A percentile compares a stretch with the other conserved stretches of the same genome.
phyloP scores from a whole-genome alignment of 495 filamentous ascomycete species.

The Lindgomyces ingoldianus region DNA sequence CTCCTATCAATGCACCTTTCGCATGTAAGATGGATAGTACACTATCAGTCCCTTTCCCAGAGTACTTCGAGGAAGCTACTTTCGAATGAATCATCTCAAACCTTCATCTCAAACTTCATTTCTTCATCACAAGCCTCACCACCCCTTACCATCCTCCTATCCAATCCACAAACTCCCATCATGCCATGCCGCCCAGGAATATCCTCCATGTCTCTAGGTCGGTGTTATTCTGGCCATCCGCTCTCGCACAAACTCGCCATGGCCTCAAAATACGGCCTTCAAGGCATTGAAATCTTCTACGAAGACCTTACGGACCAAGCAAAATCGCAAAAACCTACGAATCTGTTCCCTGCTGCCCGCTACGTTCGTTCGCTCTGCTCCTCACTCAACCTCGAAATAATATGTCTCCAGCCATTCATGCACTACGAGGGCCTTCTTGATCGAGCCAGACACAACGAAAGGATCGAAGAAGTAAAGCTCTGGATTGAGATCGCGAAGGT shows the following conservation, averaged over 20 bases:
- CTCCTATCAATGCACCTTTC: background rate
- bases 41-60: background rate
- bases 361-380: conserved; percentile 59
- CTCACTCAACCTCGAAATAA: conserved; percentile 59
- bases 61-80: background rate
- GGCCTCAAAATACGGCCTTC: conserved; percentile 64
- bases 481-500: conserved; percentile 70
- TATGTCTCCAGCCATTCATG: conserved; percentile 77
- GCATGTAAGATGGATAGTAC: background rate
- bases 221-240: conserved; percentile 58
- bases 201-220: conserved; percentile 72
- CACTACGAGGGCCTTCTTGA: conserved; percentile 77
- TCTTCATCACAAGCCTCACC: background rate
- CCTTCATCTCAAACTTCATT: background rate
- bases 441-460: conserved; percentile 57
- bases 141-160: background rate
- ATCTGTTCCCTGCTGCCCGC: conserved; percentile 55
- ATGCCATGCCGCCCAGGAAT: conserved; percentile 45
- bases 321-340: conserved; percentile 37
- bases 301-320: conserved; percentile 74
- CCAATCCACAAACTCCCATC: background rate
- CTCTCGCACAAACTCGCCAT: conserved; percentile 66
- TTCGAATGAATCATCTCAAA: too few relatives aligned
- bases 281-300: conserved; percentile 76
- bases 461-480: conserved; percentile 63